A percentile compares a stretch with the other conserved stretches of the same genome.
phyloP scores from a whole-genome alignment of 345 rosid genomes.

The Eutrema yunnanense region DNA sequence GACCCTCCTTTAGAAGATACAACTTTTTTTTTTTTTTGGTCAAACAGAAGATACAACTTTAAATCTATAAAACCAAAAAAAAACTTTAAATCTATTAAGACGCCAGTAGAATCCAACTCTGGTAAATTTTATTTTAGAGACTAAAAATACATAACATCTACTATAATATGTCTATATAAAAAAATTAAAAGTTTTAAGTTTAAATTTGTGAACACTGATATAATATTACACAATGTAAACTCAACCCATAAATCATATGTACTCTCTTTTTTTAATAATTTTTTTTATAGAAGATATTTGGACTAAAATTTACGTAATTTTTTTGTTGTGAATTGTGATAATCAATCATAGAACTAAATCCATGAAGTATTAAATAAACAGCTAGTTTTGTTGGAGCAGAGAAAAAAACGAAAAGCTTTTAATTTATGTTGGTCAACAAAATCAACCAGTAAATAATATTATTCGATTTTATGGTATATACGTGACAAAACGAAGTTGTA shows the following conservation, averaged over 20 bases:
- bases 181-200: no score
- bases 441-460: not conserved
- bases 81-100: not conserved
- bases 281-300: not conserved
- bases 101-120: not conserved
- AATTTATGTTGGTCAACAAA: not conserved
- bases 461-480: not conserved
- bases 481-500: conserved; percentile 28
- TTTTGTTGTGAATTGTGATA: not conserved
- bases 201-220: no score
- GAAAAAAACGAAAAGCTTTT: no score
- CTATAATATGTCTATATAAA: not conserved
- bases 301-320: not conserved
- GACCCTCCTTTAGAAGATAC: not conserved
- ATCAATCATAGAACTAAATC: not conserved
- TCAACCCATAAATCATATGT: not conserved
- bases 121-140: not conserved
- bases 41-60: no score
- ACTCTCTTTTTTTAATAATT: not conserved
- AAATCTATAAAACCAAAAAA: no score
- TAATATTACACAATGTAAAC: no score
- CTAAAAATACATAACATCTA: not conserved
- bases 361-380: not conserved
- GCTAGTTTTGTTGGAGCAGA: not conserved
- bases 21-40: no score